phyloP scores from a whole-genome alignment of 768 basidiomycete genomes.

The Leccinum subtestaceum region DNA sequence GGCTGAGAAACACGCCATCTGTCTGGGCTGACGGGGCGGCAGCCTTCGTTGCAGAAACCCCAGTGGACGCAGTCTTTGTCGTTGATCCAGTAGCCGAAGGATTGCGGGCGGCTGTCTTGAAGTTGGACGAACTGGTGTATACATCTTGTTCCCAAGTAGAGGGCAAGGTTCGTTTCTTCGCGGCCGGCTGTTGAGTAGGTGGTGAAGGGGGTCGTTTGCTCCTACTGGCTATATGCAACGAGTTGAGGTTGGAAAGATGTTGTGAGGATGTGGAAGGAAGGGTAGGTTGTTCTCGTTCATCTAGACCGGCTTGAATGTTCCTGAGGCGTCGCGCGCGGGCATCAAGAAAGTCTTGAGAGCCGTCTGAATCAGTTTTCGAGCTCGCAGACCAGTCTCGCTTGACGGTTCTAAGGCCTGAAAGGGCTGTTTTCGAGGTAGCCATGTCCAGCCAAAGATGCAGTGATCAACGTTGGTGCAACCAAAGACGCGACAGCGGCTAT shows the following conservation, averaged over 20 bases:
- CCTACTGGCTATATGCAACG: slow-evolving; percentile 21
- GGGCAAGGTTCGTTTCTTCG: slow-evolving; percentile 61
- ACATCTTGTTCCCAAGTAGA: slow-evolving; percentile 43
- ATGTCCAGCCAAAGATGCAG: slow-evolving; percentile 5
- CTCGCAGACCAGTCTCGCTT: slow-evolving; percentile 61
- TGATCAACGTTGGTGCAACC: not conserved
- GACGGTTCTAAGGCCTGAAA: slow-evolving; percentile 61
- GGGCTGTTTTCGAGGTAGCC: slow-evolving; percentile 34
- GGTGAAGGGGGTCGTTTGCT: slow-evolving; percentile 34
- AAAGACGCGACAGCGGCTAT: slow-evolving; percentile 1
- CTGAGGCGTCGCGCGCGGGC: slow-evolving; percentile 43
- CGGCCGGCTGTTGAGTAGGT: slow-evolving; percentile 24
- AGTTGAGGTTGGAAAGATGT: slow-evolving; percentile 12
- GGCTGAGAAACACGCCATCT: slow-evolving; percentile 62
- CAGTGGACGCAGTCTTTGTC: slow-evolving; percentile 7
- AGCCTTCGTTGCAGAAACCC: not conserved
- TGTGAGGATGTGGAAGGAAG: slow-evolving; percentile 9
- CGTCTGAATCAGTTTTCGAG: slow-evolving; percentile 32
- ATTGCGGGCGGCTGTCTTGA: slow-evolving; percentile 15
- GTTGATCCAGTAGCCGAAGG: slow-evolving; percentile 16
- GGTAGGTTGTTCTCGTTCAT: slow-evolving; percentile 36
- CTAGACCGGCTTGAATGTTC: slow-evolving; percentile 58
- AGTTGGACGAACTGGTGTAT: slow-evolving; percentile 36
- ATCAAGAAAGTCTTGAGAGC: slow-evolving; percentile 22
- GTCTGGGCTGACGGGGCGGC: slow-evolving; percentile 20